These are phyloP conservation scores for Eucalyptus melliodora DNA, from an alignment of 345 rosid genomes.

Conservation along the genomic window DNA sequence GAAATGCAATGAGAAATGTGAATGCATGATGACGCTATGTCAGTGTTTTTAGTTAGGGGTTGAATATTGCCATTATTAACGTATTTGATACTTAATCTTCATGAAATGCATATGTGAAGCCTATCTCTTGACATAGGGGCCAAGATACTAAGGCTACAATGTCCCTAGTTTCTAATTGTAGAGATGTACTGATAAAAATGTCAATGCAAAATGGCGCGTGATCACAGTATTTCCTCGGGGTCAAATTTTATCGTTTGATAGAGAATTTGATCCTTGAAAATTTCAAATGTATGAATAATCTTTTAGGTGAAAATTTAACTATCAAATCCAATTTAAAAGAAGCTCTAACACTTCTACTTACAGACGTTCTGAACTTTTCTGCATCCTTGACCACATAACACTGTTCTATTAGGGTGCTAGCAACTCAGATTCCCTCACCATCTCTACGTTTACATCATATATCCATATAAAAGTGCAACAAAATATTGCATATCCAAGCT, in stretches of 20 bases:
- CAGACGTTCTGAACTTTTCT: not conserved
- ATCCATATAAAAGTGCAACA: not conserved
- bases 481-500: not conserved
- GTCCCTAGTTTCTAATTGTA: too few species aligned
- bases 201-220: too few species aligned
- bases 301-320: not conserved
- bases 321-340: not conserved
- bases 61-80: not conserved
- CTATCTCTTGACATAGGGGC: not conserved
- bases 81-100: not conserved
- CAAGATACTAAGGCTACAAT: not conserved
- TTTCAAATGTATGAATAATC: not conserved
- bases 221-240: rapidly evolving
- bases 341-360: not conserved
- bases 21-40: not conserved
- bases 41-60: not conserved
- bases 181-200: too few species aligned
- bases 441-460: not conserved
- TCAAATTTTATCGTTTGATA: too few species aligned
- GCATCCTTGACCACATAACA: not conserved
- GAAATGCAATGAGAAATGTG: not conserved
- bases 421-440: not conserved
- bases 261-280: not conserved
- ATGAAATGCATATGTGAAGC: not conserved
- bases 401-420: not conserved